Conservation (phyloP, 108 stramenopile genomes). For the Heterococcus sp. region DNA sequence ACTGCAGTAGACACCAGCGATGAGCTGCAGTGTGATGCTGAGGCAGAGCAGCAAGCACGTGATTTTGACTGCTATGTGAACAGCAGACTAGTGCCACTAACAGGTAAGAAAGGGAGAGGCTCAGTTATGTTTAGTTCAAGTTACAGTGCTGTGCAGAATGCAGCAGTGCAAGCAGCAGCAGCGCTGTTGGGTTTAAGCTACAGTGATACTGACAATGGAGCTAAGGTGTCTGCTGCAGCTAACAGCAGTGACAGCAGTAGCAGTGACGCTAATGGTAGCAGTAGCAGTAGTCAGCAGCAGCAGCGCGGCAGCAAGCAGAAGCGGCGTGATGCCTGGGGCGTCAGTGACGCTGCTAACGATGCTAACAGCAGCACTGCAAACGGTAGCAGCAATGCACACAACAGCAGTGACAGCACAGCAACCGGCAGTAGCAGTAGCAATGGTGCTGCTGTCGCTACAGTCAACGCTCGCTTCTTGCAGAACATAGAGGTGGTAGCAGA, state of each 20-base stretch:
- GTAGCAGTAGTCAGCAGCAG: neutral
- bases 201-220: neutral
- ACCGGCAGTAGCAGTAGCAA: neutral
- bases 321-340: neutral
- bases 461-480: neutral
- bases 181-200: neutral
- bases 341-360: neutral
- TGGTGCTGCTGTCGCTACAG: neutral
- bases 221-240: neutral
- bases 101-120: neutral
- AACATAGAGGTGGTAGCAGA: slow-evolving; percentile 6
- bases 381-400: neutral
- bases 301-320: neutral
- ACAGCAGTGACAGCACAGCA: neutral
- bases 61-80: neutral
- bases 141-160: neutral
- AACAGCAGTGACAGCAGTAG: neutral
- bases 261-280: neutral
- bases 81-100: neutral
- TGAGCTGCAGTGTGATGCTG: no score
- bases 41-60: no score
- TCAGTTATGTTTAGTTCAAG: neutral
- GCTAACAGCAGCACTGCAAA: neutral
- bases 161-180: neutral
- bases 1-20: neutral